Evolutionary conservation across 2,329 filamentous ascomycete species (phyloP), one percentile per base, ranked within the genome.

Genomic region (Colletotrichum spinosum): DNA sequence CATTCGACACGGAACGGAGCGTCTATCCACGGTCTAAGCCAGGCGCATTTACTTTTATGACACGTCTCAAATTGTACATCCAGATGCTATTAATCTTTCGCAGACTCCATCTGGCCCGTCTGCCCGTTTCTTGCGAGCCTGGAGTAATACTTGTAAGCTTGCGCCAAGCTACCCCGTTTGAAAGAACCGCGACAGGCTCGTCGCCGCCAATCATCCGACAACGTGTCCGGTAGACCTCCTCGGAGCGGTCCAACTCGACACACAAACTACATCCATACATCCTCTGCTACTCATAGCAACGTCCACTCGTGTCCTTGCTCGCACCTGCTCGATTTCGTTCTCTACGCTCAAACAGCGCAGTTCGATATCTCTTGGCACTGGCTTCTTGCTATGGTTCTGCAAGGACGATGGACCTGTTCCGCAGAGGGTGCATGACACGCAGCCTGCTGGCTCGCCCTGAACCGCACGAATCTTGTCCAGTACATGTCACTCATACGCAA

Each of bases 171-270:
- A 60, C 60, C n/a, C 45, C 39, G 38, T 44, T 45, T 52, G 44
- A 45, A 17, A 48, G 48, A 67, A 56, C 51, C 51, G 49, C 37
- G 25, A 57, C n/a, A 42, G 59, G 49, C 41, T 55, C 39, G 44
- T 37, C 55, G 15, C 45, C 55, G 60, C 67, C 67, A 69, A 69
- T 69, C 67, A 69, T 68, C 54, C 57, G 39, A 46, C 67, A 69
- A 69, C 67, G 67, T 69, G 67, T 60, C 61, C 55, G 49, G 37
- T 57, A 67, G 63, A 68, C 57, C 62, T 56, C 62, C 60, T 67
- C 60, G 17, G 42, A 55, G 50, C 54, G 35, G 48, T 44, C 63
- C 54, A 65, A 52, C 60, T 53, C 25, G 4, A 25, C 25, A 25
- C 42, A 51, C 33, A 45, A 44, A 65, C 50, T 38, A 50, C 50